Conservation (phyloP, 2,329 filamentous ascomycete species). For the Trichoderma cornu-damae region DNA sequence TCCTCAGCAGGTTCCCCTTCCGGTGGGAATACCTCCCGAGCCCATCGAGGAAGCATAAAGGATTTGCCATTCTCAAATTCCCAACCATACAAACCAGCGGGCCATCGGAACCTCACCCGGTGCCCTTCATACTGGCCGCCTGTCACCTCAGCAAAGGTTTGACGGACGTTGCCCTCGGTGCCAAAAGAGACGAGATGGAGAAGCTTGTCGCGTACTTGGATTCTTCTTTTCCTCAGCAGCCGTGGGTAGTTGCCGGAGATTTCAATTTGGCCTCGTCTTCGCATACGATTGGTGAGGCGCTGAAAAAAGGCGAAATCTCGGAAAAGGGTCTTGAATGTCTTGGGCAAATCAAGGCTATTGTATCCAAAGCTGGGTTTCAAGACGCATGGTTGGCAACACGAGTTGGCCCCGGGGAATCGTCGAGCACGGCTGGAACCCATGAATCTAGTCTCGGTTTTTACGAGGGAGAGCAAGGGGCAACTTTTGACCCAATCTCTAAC, state of each 20-base stretch:
- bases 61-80: constrained; percentile 47
- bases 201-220: constrained; percentile 45
- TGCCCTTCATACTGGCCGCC: constrained; percentile 47
- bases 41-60: constrained; percentile 52
- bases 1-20: constrained; percentile 53
- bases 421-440: constrained; percentile 23
- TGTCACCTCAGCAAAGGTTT: constrained; percentile 60
- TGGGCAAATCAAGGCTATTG: constrained; percentile 41
- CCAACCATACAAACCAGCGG: constrained; percentile 20
- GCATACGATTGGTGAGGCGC: constrained; percentile 49
- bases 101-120: constrained; percentile 22
- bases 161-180: constrained; percentile 51
- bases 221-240: constrained; percentile 36
- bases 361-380: constrained; percentile 43
- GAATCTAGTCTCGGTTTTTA: constrained; percentile 35
- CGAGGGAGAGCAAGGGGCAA: constrained; percentile 60
- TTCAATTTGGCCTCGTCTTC: constrained; percentile 60
- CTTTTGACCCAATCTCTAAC: constrained; percentile 58
- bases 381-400: constrained; percentile 50
- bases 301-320: constrained; percentile 51
- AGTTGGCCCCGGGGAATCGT: constrained; percentile 40
- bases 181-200: constrained; percentile 53
- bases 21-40: constrained; percentile 52
- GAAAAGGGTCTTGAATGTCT: constrained; percentile 41
- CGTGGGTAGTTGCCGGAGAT: constrained; percentile 58